Conservation (phyloP, 108 stramenopile species). For the Nannochloropsis gaditana region DNA sequence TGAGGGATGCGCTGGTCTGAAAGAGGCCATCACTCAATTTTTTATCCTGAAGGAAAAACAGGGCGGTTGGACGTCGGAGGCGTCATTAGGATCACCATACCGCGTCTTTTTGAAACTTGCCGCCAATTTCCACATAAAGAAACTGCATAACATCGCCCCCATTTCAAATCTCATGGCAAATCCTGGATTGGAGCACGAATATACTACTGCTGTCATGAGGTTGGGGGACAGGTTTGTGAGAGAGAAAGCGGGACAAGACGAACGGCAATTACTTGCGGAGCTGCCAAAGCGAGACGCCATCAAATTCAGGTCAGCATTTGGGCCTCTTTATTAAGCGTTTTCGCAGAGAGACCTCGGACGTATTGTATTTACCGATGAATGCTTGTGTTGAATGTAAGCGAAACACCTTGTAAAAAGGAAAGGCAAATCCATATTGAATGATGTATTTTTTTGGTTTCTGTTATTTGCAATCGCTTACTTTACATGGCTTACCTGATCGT, state of each 20-base stretch:
- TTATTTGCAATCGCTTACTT: background rate
- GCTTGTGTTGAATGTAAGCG: background rate
- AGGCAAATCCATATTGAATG: background rate
- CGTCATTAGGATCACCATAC: background rate
- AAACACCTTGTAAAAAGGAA: background rate
- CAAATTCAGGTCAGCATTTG: slow-evolving; percentile 1
- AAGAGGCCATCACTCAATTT: slow-evolving; percentile 1
- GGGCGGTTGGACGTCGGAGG: background rate
- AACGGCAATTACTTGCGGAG: background rate
- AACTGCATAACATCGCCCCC: background rate
- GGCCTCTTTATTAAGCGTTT: background rate
- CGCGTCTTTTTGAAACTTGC: background rate
- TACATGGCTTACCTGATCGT: background rate
- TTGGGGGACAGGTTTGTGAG: background rate
- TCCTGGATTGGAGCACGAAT: slow-evolving; percentile 13
- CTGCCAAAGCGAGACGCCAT: background rate
- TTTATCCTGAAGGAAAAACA: background rate
- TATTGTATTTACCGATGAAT: background rate
- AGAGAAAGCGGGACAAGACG: background rate
- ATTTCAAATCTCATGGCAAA: background rate
- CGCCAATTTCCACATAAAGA: slow-evolving; percentile 6
- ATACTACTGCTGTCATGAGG: slow-evolving; percentile 14
- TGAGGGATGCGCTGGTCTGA: background rate
- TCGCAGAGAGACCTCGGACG: background rate
- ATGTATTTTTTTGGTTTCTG: background rate